These are phyloP conservation scores for Xylaria castorea DNA, from an alignment of 495 filamentous ascomycete genomes.

Conservation along the genomic window DNA sequence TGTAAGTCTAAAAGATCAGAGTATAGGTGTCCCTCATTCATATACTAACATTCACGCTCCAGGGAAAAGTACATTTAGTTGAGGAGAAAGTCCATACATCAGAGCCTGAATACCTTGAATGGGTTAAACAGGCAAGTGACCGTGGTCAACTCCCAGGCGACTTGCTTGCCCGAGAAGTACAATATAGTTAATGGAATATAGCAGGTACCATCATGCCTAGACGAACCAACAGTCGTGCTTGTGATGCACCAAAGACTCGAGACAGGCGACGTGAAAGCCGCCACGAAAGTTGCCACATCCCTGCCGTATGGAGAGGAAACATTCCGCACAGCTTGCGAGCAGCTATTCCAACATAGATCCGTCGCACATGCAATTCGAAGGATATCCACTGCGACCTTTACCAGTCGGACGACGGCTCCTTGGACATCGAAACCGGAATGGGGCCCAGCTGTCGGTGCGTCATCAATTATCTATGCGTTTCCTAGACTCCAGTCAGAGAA, in stretches of 20 bases:
- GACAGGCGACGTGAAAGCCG: neutral
- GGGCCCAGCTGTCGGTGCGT: slow-evolving; percentile 28
- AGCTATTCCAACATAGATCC: slow-evolving; percentile 28
- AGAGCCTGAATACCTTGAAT: neutral
- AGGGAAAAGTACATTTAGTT: neutral
- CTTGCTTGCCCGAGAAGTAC: neutral
- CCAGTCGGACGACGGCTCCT: neutral
- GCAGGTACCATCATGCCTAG: neutral
- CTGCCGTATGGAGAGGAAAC: slow-evolving; percentile 19
- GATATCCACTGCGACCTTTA: slow-evolving; percentile 18
- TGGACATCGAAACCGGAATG: slow-evolving; percentile 12
- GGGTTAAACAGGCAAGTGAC: slow-evolving; percentile 6
- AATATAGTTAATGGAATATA: neutral
- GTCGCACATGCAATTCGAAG: slow-evolving; percentile 7
- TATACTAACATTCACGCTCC: neutral
- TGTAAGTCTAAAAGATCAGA: neutral
- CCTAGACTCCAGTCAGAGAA: neutral
- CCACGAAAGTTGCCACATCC: too few species aligned
- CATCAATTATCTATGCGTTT: neutral
- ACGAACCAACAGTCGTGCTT: slow-evolving; percentile 5
- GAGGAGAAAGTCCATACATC: neutral
- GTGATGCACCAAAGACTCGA: slow-evolving; percentile 22
- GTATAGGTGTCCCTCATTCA: neutral
- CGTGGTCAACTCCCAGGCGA: neutral
- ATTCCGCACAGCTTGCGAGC: slow-evolving; percentile 1